These are phyloP conservation scores for Astrephomene gubernaculifera DNA, from an alignment of 139 green algal species.

Conservation along the genomic window DNA sequence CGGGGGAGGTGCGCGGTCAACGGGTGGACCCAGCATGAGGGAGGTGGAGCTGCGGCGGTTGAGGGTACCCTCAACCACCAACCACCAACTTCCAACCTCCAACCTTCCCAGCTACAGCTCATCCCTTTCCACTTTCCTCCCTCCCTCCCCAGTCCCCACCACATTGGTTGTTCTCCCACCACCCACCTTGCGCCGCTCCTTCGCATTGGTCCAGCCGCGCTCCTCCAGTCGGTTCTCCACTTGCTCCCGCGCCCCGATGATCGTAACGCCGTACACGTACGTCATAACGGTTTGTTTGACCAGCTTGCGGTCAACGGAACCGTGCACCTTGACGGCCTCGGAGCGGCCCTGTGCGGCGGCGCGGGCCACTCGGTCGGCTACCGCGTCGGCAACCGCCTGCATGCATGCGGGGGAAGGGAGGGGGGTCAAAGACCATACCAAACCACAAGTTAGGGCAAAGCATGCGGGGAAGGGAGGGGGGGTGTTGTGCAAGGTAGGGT, in stretches of 20 bases:
- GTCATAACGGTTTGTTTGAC: conserved; percentile 99
- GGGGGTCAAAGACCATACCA: no score
- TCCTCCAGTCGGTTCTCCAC: conserved; percentile 85
- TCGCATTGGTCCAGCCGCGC: conserved; percentile 69
- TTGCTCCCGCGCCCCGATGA: conserved; percentile 91
- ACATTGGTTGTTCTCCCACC: neutral
- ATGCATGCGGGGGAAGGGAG: neutral
- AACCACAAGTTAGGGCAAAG: no score
- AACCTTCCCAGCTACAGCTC: no score
- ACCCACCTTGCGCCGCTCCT: conserved; percentile 57
- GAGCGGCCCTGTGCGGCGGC: conserved; percentile 54
- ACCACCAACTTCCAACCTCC: no score
- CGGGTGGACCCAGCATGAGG: no score
- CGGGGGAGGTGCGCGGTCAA: no score
- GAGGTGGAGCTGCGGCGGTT: no score
- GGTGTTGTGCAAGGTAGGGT: no score
- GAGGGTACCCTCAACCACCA: no score
- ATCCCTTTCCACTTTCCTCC: no score
- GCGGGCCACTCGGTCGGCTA: conserved; percentile 57
- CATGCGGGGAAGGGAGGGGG: no score
- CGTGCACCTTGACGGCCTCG: conserved; percentile 27
- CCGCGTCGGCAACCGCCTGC: conserved; percentile 55
- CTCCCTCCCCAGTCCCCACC: no score
- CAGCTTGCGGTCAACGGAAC: conserved; percentile 94
- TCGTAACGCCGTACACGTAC: conserved; percentile 97